Evolutionary conservation across 495 filamentous ascomycete species (phyloP).

Genomic region (Lophiotrema nucula): DNA sequence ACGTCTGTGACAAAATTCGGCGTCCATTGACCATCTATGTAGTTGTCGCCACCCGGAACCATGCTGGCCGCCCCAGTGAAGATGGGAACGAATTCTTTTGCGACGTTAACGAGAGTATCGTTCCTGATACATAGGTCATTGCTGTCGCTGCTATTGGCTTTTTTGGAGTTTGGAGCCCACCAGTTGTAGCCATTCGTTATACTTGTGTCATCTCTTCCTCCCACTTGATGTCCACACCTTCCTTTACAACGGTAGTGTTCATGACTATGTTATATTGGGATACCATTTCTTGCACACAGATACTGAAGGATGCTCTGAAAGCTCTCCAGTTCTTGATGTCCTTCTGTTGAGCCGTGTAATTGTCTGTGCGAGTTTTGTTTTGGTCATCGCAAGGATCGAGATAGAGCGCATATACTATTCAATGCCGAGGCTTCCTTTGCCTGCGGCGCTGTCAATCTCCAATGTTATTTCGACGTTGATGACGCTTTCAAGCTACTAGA

Average conservation of each 20-base stretch:
- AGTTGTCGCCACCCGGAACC: neutral
- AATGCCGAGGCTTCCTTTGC: no score
- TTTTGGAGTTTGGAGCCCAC: neutral
- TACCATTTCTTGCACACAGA: neutral
- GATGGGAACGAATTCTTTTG: neutral
- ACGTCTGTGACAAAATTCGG: neutral
- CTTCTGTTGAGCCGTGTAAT: neutral
- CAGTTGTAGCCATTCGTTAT: neutral
- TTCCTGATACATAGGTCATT: neutral
- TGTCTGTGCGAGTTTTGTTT: neutral
- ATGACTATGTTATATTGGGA: neutral
- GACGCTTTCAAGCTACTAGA: no score
- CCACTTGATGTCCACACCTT: neutral
- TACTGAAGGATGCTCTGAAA: neutral
- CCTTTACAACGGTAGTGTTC: neutral
- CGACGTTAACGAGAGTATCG: neutral
- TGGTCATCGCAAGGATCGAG: neutral
- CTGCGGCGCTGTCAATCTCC: no score
- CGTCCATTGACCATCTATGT: neutral
- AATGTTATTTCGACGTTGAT: no score
- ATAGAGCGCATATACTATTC: neutral
- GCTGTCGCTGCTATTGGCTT: neutral
- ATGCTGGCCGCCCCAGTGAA: neutral
- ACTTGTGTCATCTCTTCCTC: no score
- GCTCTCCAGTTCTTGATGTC: neutral